Percentiles rank a stretch among this genome's conserved stretches.
phyloP scores from a whole-genome alignment of 345 rosid genomes.

The Euphorbia lathyris region DNA sequence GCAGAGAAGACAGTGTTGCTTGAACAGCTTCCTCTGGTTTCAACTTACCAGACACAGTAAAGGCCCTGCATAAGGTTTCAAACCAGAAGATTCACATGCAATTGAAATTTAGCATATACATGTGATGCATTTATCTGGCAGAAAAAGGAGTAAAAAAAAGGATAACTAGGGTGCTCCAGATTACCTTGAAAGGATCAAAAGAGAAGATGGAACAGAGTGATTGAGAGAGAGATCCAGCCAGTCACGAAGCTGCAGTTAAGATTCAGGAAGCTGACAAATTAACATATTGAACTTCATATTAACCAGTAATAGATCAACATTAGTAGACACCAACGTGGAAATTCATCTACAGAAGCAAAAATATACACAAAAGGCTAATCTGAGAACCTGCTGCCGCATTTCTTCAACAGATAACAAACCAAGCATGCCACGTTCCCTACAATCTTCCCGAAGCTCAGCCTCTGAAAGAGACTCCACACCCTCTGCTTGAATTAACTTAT shows the following conservation, averaged over 20 bases:
- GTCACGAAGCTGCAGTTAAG: conserved; percentile 59
- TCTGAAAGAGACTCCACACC: conserved; percentile 92
- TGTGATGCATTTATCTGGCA: neutral
- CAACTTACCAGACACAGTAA: conserved; percentile 75
- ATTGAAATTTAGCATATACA: conserved; percentile 7
- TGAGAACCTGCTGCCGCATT: conserved; percentile 84
- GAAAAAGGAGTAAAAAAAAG: conserved; percentile 6
- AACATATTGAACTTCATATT: neutral
- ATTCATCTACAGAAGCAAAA: neutral
- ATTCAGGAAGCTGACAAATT: conserved; percentile 12
- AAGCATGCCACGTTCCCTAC: conserved; percentile 92
- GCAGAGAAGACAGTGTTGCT: conserved; percentile 91
- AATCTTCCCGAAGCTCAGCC: conserved; percentile 88
- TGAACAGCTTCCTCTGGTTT: conserved; percentile 84
- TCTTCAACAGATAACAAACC: conserved; percentile 87
- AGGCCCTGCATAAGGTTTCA: conserved; percentile 49
- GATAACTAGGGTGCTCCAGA: neutral
- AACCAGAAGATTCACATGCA: conserved; percentile 14
- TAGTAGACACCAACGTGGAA: neutral
- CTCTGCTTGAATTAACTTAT: conserved; percentile 88
- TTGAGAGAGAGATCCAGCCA: conserved; percentile 89
- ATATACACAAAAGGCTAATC: neutral
- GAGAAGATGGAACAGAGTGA: conserved; percentile 86
- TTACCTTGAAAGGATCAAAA: conserved; percentile 75
- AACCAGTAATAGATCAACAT: neutral